Base-by-base conservation (phyloP, 257 asterid species). In the Eustoma russellianum region DNA sequence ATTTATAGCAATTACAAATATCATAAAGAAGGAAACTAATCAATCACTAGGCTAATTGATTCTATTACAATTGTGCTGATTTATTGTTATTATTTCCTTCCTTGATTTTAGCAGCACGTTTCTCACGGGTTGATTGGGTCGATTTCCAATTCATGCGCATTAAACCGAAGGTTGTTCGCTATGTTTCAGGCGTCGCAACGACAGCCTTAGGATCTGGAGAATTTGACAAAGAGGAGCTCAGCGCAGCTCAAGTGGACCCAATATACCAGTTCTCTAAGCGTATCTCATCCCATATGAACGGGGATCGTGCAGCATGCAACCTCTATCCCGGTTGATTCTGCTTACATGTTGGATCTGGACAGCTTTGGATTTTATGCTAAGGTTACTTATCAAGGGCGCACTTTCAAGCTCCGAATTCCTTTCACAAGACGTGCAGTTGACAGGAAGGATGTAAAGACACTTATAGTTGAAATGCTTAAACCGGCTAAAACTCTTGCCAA, bases 51-150 rank as follows among this genome's bases (percentile, higher is more conserved):
- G n/a, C n/a, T n/a, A n/a, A n/a, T n/a, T n/a, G n/a, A n/a, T n/a
- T n/a, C n/a, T n/a, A n/a, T n/a, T n/a, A n/a, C n/a, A n/a, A n/a
- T n/a, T n/a, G n/a, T n/a, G n/a, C n/a, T n/a, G n/a, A n/a, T n/a
- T n/a, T n/a, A n/a, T n/a, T n/a, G n/a, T n/a, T n/a, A n/a, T n/a
- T n/a, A n/a, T n/a, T n/a, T n/a, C n/a, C n/a, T n/a, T n/a, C n/a
- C n/a, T n/a, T n/a, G n/a, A n/a, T n/a, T n/a, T n/a, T n/a, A n/a
- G n/a, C n/a, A n/a, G n/a, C n/a, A n/a, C n/a, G n/a, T n/a, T n/a
- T n/a, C n/a, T n/a, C n/a, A n/a, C n/a, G 41, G 99, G 99, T 92
- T 60, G 97, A 92, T 71, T 92, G 83, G 67, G 98, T 97, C 55
- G 98, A 92, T 69, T 92, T 92, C 79, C 85, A 83, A 52, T 88